Evolutionary conservation across 495 filamentous ascomycete species (phyloP), one percentile per base, ranked within the genome.

Genomic region (Xylaria longipes): DNA sequence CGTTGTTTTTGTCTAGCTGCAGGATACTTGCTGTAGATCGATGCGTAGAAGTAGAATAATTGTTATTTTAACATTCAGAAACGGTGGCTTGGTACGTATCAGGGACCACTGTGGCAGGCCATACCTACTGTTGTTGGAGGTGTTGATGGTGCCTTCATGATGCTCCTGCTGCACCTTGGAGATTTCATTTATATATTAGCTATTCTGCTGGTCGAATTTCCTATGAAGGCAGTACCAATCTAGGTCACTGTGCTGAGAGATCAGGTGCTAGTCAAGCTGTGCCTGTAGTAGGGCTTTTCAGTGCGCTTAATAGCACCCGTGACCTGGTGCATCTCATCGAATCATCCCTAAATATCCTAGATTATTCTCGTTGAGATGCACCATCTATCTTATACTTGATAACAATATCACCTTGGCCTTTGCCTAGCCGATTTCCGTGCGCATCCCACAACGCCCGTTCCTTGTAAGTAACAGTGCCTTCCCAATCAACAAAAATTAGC

Each of bases 381-480:
- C 76, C 84, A 20, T 91, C 84, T 56, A 94, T 88, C 50, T 86
- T 82, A 75, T 92, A 94, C 43, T 85, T 85, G 76, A 90, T 91
- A 8, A 78, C 83, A 75, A 85, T 79, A 57, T 97, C 92, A 12
- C 89, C 90, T 65, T 88, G 72, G 4, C 88, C 89, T 33, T 84
- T 80, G 22, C 86, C 82, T 54, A 94, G 82, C 9, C 88, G 83
- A 45, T 88, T 87, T 5, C 87, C 92, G 41, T 91, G 76, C 6
- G 83, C 80, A 79, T 95, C 93, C 80, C 87, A 97, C 50, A 98
- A 83, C 31, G 93, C 92, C 66, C 97, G 88, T 81, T 99, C 96
- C 69, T 91, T 87, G 76, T 93, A 98, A 15, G 89, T 90, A 52
- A 97, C 89, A 62, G 90, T 88, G 17, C 95, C 95, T 25, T 91